phyloP scores from a whole-genome alignment of 2,329 filamentous ascomycete genomes.

The Balansia obtecta region DNA sequence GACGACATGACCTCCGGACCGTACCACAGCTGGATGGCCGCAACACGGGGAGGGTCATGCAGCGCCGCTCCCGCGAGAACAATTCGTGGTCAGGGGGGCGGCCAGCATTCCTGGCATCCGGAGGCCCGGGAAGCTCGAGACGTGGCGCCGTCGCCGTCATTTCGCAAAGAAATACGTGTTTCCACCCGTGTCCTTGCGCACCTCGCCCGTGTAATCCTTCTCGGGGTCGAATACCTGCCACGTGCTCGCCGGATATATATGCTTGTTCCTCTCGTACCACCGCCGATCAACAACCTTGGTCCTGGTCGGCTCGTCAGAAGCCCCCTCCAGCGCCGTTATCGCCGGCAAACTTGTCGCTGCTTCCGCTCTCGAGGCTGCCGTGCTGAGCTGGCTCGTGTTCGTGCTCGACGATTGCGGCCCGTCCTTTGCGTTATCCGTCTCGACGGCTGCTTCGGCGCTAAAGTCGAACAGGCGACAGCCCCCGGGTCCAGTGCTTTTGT shows the following conservation, averaged over 20 bases:
- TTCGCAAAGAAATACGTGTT: constrained; percentile 82
- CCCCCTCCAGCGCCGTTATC: constrained; percentile 57
- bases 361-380: constrained; percentile 23
- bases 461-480: constrained; percentile 70
- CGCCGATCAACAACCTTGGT: constrained; percentile 93
- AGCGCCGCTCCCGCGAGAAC: too few species aligned
- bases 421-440: constrained; percentile 2
- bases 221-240: constrained; percentile 94
- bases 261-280: constrained; percentile 97
- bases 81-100: too few species aligned
- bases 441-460: constrained; percentile 33
- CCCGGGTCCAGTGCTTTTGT: constrained; percentile 64
- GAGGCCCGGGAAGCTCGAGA: too few species aligned
- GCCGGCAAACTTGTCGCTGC: constrained; percentile 28
- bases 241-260: constrained; percentile 90
- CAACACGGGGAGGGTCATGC: too few species aligned
- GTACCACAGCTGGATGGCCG: too few species aligned
- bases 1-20: constrained; percentile 2
- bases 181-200: constrained; percentile 73
- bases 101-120: too few species aligned
- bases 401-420: constrained; percentile 1
- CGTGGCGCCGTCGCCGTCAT: constrained; percentile 11
- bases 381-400: constrained; percentile 15
- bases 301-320: constrained; percentile 59
- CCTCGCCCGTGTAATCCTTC: constrained; percentile 66